A percentile compares a stretch with the other conserved stretches of the same genome.
Evolutionary conservation across 2,329 filamentous ascomycete genomes (phyloP).

Genomic region (Corynespora cassiicola): DNA sequence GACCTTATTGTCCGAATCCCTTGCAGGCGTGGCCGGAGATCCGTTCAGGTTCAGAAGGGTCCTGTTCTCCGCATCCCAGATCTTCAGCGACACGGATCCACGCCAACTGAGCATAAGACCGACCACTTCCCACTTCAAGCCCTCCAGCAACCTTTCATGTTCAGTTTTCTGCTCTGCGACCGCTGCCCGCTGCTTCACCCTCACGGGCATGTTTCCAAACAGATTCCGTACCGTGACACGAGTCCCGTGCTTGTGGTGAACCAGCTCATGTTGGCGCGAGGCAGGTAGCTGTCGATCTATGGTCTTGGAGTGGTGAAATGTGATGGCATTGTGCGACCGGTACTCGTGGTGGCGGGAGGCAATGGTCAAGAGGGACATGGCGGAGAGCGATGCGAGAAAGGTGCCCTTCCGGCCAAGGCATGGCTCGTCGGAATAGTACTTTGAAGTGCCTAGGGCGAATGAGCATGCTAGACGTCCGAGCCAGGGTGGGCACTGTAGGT

Average conservation of each 20-base stretch:
- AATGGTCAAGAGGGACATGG: slow-evolving; percentile 78
- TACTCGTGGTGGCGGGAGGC: slow-evolving; percentile 72
- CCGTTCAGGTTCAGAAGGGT: slow-evolving; percentile 42
- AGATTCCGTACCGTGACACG: slow-evolving; percentile 77
- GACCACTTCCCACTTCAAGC: slow-evolving; percentile 64
- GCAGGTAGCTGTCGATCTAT: slow-evolving; percentile 70
- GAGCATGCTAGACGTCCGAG: slow-evolving; percentile 9
- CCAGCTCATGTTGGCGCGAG: slow-evolving; percentile 62
- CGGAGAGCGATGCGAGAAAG: slow-evolving; percentile 79
- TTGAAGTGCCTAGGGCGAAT: slow-evolving; percentile 74
- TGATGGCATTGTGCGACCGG: slow-evolving; percentile 68
- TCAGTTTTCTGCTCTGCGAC: slow-evolving; percentile 58
- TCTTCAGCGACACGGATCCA: slow-evolving; percentile 59
- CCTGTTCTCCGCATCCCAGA: slow-evolving; percentile 60
- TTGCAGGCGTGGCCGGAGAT: neutral
- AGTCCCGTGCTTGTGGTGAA: slow-evolving; percentile 71
- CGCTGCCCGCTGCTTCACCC: slow-evolving; percentile 78
- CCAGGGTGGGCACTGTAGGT: slow-evolving; percentile 13
- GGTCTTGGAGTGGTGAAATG: slow-evolving; percentile 72
- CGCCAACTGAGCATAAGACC: slow-evolving; percentile 76
- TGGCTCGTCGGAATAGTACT: slow-evolving; percentile 53
- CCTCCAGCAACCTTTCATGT: slow-evolving; percentile 69
- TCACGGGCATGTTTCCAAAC: slow-evolving; percentile 89
- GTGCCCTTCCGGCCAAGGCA: slow-evolving; percentile 73
- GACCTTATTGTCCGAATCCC: neutral